Evolutionary conservation across 331 rosid species (phyloP).

Genomic region (Rosa hybrid): DNA sequence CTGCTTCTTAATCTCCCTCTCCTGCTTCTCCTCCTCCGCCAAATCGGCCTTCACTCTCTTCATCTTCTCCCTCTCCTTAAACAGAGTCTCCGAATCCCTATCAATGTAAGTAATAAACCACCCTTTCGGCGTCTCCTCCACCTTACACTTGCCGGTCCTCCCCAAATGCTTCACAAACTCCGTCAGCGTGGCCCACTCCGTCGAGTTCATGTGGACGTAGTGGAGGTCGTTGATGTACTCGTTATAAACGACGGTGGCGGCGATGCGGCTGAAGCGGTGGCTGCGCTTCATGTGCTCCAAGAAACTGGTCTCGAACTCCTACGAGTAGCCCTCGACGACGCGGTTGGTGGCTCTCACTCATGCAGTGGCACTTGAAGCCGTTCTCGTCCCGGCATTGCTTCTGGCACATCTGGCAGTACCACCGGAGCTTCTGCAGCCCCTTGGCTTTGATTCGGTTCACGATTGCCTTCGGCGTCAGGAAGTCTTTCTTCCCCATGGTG

Average conservation of each 20-base stretch:
- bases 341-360: slow-evolving; percentile 76
- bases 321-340: slow-evolving; percentile 70
- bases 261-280: slow-evolving; percentile 81
- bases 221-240: slow-evolving; percentile 81
- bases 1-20: slow-evolving; percentile 76
- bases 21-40: slow-evolving; percentile 88
- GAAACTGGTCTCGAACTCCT: slow-evolving; percentile 70
- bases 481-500: slow-evolving; percentile 87
- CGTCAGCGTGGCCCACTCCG: slow-evolving; percentile 78
- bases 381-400: slow-evolving; percentile 93
- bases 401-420: slow-evolving; percentile 99
- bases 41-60: slow-evolving; percentile 59
- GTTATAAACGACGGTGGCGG: slow-evolving; percentile 88
- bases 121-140: slow-evolving; percentile 91
- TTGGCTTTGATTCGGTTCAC: slow-evolving; percentile 90
- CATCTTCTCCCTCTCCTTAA: slow-evolving; percentile 73
- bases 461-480: slow-evolving; percentile 85
- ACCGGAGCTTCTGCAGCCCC: slow-evolving; percentile 90
- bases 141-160: slow-evolving; percentile 79
- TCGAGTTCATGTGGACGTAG: slow-evolving; percentile 91
- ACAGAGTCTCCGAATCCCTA: slow-evolving; percentile 67
- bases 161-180: slow-evolving; percentile 89
- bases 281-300: slow-evolving; percentile 89
- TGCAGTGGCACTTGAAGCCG: slow-evolving; percentile 91
- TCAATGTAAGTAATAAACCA: slow-evolving; percentile 90